These are phyloP conservation scores for Botrytis tulipae DNA, from an alignment of 2,329 filamentous ascomycete genomes.

Conservation along the genomic window DNA sequence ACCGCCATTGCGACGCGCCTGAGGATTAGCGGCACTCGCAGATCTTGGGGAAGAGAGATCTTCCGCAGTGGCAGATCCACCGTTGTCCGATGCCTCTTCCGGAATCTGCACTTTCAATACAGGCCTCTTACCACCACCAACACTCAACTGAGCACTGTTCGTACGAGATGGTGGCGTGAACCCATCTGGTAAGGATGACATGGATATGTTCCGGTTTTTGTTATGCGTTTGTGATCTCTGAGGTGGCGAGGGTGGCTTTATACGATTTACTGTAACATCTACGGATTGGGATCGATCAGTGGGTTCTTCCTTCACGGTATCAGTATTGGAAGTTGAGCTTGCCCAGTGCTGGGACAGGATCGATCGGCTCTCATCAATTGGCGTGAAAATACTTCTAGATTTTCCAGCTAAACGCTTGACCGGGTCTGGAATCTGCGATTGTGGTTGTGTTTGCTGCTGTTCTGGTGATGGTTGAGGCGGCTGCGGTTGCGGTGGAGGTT, in stretches of 20 bases:
- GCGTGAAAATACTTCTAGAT: constrained; percentile 84
- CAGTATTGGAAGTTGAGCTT: constrained; percentile 53
- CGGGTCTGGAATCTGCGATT: constrained; percentile 50
- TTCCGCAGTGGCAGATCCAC: constrained; percentile 60
- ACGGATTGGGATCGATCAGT: constrained; percentile 60
- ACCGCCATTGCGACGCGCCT: constrained; percentile 33
- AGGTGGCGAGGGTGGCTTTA: constrained; percentile 55
- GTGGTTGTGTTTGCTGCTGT: constrained; percentile 49
- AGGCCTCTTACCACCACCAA: constrained; percentile 66
- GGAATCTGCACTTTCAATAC: constrained; percentile 93
- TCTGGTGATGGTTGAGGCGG: constrained; percentile 42
- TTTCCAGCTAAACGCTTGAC: constrained; percentile 51
- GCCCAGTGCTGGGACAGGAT: constrained; percentile 82
- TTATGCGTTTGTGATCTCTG: constrained; percentile 46
- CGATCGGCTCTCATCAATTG: constrained; percentile 89
- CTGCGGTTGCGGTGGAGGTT: constrained; percentile 46
- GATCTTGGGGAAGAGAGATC: constrained; percentile 58
- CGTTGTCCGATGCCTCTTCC: constrained; percentile 80
- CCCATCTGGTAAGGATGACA: constrained; percentile 56
- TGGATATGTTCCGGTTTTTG: constrained; percentile 48
- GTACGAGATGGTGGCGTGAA: constrained; percentile 72
- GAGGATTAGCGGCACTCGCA: constrained; percentile 28
- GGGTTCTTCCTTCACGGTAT: constrained; percentile 32
- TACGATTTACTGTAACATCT: constrained; percentile 56
- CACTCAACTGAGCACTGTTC: constrained; percentile 64